Percentiles rank a stretch among this genome's conserved stretches.
These are phyloP conservation scores for Magnolia kwangsiensis DNA, from an alignment of 164 flowering plant genomes.

Conservation along the genomic window DNA sequence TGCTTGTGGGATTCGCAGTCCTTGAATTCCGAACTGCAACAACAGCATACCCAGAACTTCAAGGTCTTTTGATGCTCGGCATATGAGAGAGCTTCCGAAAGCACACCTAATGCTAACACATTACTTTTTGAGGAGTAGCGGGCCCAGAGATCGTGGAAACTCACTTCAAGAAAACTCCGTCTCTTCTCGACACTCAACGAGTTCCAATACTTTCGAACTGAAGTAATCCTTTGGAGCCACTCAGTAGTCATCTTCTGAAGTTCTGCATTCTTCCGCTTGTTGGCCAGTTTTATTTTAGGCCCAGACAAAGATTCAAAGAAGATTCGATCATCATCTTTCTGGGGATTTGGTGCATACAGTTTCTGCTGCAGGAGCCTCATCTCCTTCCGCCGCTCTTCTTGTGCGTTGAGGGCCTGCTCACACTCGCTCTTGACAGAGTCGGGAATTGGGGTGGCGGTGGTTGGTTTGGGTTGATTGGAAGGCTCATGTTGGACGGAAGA, in stretches of 20 bases:
- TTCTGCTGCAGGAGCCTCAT: slow-evolving; percentile 90
- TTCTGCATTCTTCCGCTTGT: slow-evolving; percentile 44
- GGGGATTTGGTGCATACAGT: slow-evolving; percentile 31
- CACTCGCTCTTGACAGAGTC: slow-evolving; percentile 54
- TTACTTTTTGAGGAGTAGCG: slow-evolving; percentile 60
- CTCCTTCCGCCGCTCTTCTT: slow-evolving; percentile 89
- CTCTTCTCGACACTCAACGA: slow-evolving; percentile 57
- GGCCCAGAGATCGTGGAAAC: slow-evolving; percentile 45
- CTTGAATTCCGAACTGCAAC: slow-evolving; percentile 60
- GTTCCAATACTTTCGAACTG: slow-evolving; percentile 70
- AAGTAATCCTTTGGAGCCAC: slow-evolving; percentile 57
- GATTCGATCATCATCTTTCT: slow-evolving; percentile 36
- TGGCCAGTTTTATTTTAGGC: no score
- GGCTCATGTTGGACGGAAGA: no score
- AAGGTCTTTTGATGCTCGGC: slow-evolving; percentile 54
- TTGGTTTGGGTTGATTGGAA: slow-evolving; percentile 29
- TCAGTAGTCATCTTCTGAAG: slow-evolving; percentile 41
- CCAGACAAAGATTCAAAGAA: slow-evolving; percentile 39
- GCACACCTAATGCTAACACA: slow-evolving; percentile 43
- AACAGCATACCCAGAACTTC: slow-evolving; percentile 84
- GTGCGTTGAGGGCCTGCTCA: slow-evolving; percentile 87
- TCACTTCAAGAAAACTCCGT: slow-evolving; percentile 55
- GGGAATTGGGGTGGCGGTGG: no score
- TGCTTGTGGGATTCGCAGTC: slow-evolving; percentile 60
- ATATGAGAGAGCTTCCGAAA: slow-evolving; percentile 64